Conservation (phyloP, 306 rosid species). For the Dicorynia guianensis region DNA sequence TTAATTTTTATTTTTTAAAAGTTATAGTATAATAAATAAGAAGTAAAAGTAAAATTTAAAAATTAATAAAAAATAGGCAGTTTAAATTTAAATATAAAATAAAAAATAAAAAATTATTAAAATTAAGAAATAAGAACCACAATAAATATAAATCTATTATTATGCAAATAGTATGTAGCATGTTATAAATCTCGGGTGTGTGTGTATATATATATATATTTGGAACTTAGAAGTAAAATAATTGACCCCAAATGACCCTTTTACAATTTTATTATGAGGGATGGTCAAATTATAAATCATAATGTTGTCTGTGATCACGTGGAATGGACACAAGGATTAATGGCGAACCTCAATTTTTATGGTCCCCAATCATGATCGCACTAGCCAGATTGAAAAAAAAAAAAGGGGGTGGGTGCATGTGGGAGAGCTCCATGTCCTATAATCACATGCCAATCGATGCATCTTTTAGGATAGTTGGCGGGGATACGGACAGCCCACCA, state of each 20-base stretch:
- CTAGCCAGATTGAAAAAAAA: neutral
- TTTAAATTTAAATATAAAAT: too few relatives aligned
- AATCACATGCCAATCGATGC: slow-evolving; percentile 26
- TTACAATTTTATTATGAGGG: neutral
- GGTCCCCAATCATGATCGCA: slow-evolving; percentile 24
- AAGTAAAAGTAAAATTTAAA: too few relatives aligned
- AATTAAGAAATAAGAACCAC: too few relatives aligned
- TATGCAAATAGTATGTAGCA: too few relatives aligned
- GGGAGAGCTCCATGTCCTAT: slow-evolving; percentile 36
- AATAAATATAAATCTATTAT: too few relatives aligned
- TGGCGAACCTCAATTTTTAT: neutral
- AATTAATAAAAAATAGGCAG: too few relatives aligned
- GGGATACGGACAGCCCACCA: neutral
- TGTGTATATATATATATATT: too few relatives aligned
- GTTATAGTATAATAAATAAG: too few relatives aligned
- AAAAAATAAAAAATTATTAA: too few relatives aligned
- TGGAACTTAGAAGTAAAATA: too few relatives aligned
- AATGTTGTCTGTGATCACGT: slow-evolving; percentile 29
- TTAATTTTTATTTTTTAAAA: too few relatives aligned
- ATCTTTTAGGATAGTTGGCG: neutral
- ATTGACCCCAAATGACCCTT: neutral
- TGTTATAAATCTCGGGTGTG: too few relatives aligned
- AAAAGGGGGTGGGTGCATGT: neutral
- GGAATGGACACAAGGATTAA: slow-evolving; percentile 36
- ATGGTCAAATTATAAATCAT: slow-evolving; percentile 21